A percentile compares a stretch with the other conserved stretches of the same genome.
phyloP scores from a whole-genome alignment of 108 stramenopile species.

The Cylindrotheca fusiformis region DNA sequence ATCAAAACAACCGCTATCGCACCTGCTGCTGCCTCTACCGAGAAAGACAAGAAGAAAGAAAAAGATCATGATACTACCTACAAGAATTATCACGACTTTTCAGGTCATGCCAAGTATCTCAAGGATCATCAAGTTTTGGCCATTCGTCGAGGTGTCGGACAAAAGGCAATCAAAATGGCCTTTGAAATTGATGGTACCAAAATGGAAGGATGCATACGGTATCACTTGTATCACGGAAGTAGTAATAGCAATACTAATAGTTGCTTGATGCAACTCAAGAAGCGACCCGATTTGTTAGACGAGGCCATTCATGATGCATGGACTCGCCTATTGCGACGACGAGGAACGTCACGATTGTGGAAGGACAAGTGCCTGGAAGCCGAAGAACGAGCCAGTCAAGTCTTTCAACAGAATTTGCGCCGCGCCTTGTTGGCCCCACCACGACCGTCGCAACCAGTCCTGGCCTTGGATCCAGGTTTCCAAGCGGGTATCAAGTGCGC shows the following conservation, averaged over 20 bases:
- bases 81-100: conserved; percentile 47
- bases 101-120: conserved; percentile 13
- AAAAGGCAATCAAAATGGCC: conserved; percentile 43
- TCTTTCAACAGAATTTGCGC: conserved; percentile 45
- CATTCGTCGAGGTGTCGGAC: conserved; percentile 50
- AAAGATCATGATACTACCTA: conserved; percentile 25
- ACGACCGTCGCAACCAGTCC: conserved; percentile 14
- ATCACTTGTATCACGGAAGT: conserved; percentile 3
- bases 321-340: conserved; percentile 38
- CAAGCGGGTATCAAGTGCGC: conserved; percentile 59
- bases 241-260: background rate
- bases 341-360: conserved; percentile 43
- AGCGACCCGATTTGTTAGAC: conserved; percentile 12
- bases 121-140: conserved; percentile 59
- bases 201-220: conserved; percentile 25
- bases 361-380: conserved; percentile 34
- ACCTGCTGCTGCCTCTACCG: conserved; percentile 14
- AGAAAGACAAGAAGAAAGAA: conserved; percentile 4
- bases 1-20: conserved; percentile 27
- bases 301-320: conserved; percentile 59
- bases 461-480: conserved; percentile 65
- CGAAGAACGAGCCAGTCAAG: conserved; percentile 38
- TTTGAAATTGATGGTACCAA: conserved; percentile 49
- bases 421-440: conserved; percentile 51
- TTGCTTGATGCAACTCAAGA: no score